Percentiles rank a stretch among this genome's conserved stretches.
phyloP scores from a whole-genome alignment of 78 protist genomes.

The Dictyostelium intermedium region DNA sequence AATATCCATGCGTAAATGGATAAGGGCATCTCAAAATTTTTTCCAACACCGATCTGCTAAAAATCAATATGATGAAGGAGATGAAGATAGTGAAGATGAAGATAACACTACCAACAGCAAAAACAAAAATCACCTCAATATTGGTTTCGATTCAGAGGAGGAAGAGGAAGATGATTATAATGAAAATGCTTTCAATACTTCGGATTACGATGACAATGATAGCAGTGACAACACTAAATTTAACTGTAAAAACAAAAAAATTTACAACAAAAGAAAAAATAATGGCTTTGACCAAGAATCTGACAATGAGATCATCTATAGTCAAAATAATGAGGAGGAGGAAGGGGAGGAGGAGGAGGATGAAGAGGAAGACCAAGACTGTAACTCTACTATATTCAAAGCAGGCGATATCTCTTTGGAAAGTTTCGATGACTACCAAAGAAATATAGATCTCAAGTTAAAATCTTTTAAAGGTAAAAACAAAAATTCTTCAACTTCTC shows the following conservation, averaged over 20 bases:
- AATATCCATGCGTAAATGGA: background rate
- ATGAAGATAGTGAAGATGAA: background rate
- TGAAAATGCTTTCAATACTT: background rate
- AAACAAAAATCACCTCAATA: background rate
- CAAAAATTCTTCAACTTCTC: conserved; percentile 1
- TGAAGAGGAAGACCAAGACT: background rate
- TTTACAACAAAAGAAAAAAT: background rate
- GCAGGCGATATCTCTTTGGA: background rate
- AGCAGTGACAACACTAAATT: background rate
- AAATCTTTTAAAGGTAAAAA: background rate
- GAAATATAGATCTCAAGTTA: background rate
- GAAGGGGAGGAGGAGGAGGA: background rate
- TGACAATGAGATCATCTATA: background rate
- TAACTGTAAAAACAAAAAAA: background rate
- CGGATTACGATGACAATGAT: background rate
- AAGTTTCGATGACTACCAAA: background rate
- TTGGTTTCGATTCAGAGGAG: background rate
- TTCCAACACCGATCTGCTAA: background rate
- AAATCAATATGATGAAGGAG: background rate
- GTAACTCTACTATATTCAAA: background rate
- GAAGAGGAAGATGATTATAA: background rate
- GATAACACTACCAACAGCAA: background rate
- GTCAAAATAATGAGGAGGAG: background rate
- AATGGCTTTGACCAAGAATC: background rate
- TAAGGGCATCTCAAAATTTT: background rate